Conservation (phyloP, 1,139 yeast species). For the Suhomyces wounanorum region DNA sequence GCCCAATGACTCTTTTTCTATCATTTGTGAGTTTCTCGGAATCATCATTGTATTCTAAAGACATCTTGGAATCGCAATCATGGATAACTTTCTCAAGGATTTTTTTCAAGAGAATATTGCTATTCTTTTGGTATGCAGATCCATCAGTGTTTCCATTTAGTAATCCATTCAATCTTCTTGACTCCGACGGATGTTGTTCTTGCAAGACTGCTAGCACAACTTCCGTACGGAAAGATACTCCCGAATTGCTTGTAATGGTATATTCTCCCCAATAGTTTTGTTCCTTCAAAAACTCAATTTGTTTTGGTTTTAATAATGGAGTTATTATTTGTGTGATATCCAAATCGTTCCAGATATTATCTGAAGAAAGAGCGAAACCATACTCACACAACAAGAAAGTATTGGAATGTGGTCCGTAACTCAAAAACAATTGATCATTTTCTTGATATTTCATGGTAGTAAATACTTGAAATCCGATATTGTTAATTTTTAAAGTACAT, state of each 20-base stretch:
- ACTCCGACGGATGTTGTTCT: conserved; percentile 39
- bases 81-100: conserved; percentile 34
- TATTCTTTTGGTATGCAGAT: conserved; percentile 32
- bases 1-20: conserved; percentile 23
- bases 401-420: conserved; percentile 89
- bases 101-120: conserved; percentile 30
- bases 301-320: conserved; percentile 38
- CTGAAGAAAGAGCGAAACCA: conserved; percentile 60
- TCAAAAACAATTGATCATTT: conserved; percentile 66
- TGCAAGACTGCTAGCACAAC: conserved; percentile 70
- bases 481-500: conserved; percentile 51
- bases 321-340: conserved; percentile 55
- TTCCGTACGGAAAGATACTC: conserved; percentile 70
- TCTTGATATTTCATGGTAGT: conserved; percentile 36
- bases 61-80: conserved; percentile 23
- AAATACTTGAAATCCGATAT: conserved; percentile 53
- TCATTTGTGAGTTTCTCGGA: conserved; percentile 15
- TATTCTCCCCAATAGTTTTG: conserved; percentile 71
- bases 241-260: conserved; percentile 53
- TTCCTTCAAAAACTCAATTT: conserved; percentile 48
- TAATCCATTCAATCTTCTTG: conserved; percentile 31
- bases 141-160: conserved; percentile 44
- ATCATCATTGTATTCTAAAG: conserved; percentile 22
- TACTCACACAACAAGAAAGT: conserved; percentile 81
- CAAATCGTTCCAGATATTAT: conserved; percentile 68